phyloP scores from a whole-genome alignment of 176 grass and related monocot genomes.

The Hordeum vulgare region MorexV3_pseudomolecules_assembly NC_058520.1:446485106-446485605 shows the following conservation, averaged over 20 bases:
- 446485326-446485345: not conserved
- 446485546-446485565: not conserved
- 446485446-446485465: not conserved
- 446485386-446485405: slow-evolving; percentile 87
- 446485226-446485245: slow-evolving; percentile 60
- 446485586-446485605: not conserved
- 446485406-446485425: slow-evolving; percentile 95
- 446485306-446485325: slow-evolving; percentile 1
- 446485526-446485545: not conserved
- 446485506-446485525: not conserved
- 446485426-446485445: slow-evolving; percentile 94
- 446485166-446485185: slow-evolving; percentile 46
- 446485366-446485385: slow-evolving; percentile 87
- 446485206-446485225: slow-evolving; percentile 51
- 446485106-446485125: not conserved
- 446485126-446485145: not conserved
- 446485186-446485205: slow-evolving; percentile 77
- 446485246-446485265: slow-evolving; percentile 75
- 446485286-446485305: slow-evolving; percentile 21
- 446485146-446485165: slow-evolving; percentile 52
- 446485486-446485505: not conserved
- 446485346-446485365: slow-evolving; percentile 72
- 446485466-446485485: not conserved
- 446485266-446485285: slow-evolving; percentile 31
- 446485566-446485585: not conserved